Percentiles rank a stretch among this genome's conserved stretches.
Evolutionary conservation across 2,329 filamentous ascomycete genomes (phyloP).

Genomic region (Apiospora aurea): DNA sequence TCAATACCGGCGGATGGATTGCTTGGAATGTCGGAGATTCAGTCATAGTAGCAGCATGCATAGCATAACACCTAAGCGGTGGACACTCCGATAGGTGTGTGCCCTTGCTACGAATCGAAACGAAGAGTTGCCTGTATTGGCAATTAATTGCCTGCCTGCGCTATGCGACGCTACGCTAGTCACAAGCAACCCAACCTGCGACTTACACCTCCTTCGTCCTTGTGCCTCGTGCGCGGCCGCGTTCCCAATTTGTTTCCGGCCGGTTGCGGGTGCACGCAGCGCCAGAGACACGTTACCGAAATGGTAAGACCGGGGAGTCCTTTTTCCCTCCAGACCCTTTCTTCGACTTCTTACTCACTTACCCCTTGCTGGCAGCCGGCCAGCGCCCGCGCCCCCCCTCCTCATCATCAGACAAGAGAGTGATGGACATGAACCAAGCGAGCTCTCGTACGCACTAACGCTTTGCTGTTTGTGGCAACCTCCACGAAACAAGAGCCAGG

Average conservation of each 20-base stretch:
- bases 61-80: slow-evolving; percentile 11
- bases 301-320: slow-evolving; percentile 17
- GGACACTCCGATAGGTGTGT: not conserved
- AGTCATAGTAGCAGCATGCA: not conserved
- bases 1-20: not conserved
- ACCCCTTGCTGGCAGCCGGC: not conserved
- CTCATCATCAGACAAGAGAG: not conserved
- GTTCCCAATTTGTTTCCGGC: slow-evolving; percentile 20
- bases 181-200: slow-evolving; percentile 10
- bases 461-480: slow-evolving; percentile 15
- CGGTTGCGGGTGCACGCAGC: slow-evolving; percentile 10
- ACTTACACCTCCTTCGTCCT: slow-evolving; percentile 9
- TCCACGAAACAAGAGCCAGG: slow-evolving; percentile 12
- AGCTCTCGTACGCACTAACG: slow-evolving; percentile 19
- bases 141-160: slow-evolving; percentile 1
- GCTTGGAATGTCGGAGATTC: slow-evolving; percentile 19
- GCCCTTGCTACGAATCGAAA: not conserved
- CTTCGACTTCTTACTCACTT: not conserved
- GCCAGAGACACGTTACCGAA: slow-evolving; percentile 7
- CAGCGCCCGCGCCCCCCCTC: not conserved
- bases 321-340: not conserved
- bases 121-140: not conserved
- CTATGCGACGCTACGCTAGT: not conserved
- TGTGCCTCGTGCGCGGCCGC: slow-evolving; percentile 7
- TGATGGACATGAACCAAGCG: slow-evolving; percentile 9